Evolutionary conservation across 495 filamentous ascomycete species (phyloP).

Genomic region (Immersiella caudata): DNA sequence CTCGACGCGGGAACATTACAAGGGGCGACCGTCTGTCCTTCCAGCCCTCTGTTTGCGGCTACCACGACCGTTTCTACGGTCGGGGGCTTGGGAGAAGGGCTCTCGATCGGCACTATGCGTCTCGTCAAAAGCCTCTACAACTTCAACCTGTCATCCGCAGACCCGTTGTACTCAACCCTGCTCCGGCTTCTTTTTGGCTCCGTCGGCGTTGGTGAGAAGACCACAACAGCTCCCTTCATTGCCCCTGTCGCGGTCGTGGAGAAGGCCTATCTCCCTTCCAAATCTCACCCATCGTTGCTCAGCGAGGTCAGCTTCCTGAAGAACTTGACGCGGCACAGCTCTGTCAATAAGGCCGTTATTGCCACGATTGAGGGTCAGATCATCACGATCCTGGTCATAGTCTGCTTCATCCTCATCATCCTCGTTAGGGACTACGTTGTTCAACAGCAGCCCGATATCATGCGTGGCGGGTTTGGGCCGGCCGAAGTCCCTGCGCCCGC

Average conservation of each 20-base stretch:
- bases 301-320: conserved; percentile 74
- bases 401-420: conserved; percentile 92
- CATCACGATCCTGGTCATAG: conserved; percentile 86
- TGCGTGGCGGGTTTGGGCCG: conserved; percentile 57
- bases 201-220: conserved; percentile 28
- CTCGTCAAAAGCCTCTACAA: conserved; percentile 33
- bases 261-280: background rate
- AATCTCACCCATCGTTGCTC: conserved; percentile 54
- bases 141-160: conserved; percentile 33
- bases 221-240: conserved; percentile 20
- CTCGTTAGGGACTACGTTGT: conserved; percentile 97
- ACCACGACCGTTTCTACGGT: conserved; percentile 41
- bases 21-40: conserved; percentile 40
- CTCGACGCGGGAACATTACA: background rate
- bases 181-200: conserved; percentile 37
- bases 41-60: conserved; percentile 48
- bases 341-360: conserved; percentile 78
- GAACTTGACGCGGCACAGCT: conserved; percentile 69
- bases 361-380: conserved; percentile 88
- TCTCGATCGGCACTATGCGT: conserved; percentile 32
- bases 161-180: conserved; percentile 33
- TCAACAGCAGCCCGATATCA: conserved; percentile 86
- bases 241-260: conserved; percentile 17
- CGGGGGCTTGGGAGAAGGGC: conserved; percentile 33
- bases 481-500: conserved; percentile 41